Conservation (phyloP, 2,329 filamentous ascomycete genomes). For the Colletotrichum viniferum region DNA sequence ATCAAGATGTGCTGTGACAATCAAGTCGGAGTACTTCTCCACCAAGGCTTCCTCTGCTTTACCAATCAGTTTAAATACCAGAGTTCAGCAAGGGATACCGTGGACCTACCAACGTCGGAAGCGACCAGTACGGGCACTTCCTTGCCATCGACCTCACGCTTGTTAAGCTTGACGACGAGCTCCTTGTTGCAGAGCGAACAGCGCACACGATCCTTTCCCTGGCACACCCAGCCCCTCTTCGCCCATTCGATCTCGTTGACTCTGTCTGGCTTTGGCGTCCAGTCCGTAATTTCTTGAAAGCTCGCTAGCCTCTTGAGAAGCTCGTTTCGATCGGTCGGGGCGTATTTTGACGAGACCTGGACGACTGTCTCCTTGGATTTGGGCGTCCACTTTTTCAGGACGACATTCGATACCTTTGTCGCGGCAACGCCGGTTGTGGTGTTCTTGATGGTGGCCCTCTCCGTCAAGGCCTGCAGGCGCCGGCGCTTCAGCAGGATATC, state of each 20-base stretch:
- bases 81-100: background rate
- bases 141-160: constrained; percentile 60
- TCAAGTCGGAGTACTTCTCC: constrained; percentile 74
- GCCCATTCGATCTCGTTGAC: constrained; percentile 95
- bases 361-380: constrained; percentile 27
- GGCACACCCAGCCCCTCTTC: constrained; percentile 88
- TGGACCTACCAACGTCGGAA: constrained; percentile 58
- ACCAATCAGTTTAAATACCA: constrained; percentile 9
- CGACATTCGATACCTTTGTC: constrained; percentile 44
- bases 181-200: constrained; percentile 87
- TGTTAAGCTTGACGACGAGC: constrained; percentile 78
- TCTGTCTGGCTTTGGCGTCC: constrained; percentile 87
- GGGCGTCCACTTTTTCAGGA: constrained; percentile 44
- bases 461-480: constrained; percentile 39
- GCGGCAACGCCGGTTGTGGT: constrained; percentile 2
- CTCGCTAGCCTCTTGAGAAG: constrained; percentile 83
- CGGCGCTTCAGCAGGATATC: constrained; percentile 57
- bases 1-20: constrained; percentile 77
- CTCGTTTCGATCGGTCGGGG: constrained; percentile 82
- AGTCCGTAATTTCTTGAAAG: constrained; percentile 89
- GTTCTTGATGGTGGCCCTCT: constrained; percentile 18
- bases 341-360: constrained; percentile 63
- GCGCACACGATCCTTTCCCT: constrained; percentile 80
- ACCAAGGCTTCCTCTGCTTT: constrained; percentile 68
- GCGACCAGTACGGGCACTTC: constrained; percentile 58